Evolutionary conservation across 1,284 basidiomycete species (phyloP).

Genomic region (Melampsora americana): DNA sequence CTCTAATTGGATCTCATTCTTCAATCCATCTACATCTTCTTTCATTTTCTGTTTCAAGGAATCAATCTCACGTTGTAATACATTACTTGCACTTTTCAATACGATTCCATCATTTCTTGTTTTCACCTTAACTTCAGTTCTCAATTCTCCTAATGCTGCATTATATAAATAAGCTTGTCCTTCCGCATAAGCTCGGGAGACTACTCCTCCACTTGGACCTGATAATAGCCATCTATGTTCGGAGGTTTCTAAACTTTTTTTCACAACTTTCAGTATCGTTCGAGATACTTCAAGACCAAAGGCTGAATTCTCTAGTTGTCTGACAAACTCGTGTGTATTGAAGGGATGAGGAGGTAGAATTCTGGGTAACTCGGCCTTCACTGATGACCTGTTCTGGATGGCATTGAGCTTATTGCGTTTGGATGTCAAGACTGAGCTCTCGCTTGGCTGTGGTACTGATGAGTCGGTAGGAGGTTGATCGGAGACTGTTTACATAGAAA

Average conservation of each 20-base stretch:
- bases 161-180: conserved; percentile 84
- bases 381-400: background rate
- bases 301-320: conserved; percentile 26
- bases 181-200: conserved; percentile 39
- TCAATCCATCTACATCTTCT: conserved; percentile 80
- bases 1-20: conserved; percentile 97
- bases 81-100: conserved; percentile 69
- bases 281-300: conserved; percentile 12
- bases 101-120: conserved; percentile 80
- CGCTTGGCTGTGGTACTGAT: background rate
- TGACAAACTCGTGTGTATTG: conserved; percentile 41
- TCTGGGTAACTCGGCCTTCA: background rate
- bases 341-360: conserved; percentile 37
- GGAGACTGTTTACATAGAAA: conserved; percentile 12
- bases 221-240: conserved; percentile 30
- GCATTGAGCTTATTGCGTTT: background rate
- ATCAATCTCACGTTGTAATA: conserved; percentile 84
- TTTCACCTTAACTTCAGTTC: conserved; percentile 78
- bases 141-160: conserved; percentile 84
- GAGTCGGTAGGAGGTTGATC: background rate
- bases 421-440: background rate
- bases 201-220: conserved; percentile 36
- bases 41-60: conserved; percentile 84
- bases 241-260: conserved; percentile 19
- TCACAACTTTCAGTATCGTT: conserved; percentile 11